Evolutionary conservation across 495 filamentous ascomycete species (phyloP).

Genomic region (Usnea hakonensis): DNA sequence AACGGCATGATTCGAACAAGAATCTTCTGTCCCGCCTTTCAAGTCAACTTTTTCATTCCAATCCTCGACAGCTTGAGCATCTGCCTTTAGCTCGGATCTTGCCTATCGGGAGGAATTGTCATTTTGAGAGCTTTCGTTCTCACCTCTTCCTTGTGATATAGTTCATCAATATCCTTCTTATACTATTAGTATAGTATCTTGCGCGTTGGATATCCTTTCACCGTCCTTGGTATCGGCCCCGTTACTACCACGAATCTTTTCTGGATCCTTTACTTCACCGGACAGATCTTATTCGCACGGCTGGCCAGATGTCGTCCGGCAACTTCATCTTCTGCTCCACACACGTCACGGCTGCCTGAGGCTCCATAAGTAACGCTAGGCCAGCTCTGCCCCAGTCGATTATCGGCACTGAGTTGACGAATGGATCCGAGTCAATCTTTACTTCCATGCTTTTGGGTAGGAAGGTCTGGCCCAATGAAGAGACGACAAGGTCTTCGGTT

Average conservation of each 20-base stretch:
- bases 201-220: neutral
- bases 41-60: neutral
- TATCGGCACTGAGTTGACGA: neutral
- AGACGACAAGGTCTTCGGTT: neutral
- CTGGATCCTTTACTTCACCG: neutral
- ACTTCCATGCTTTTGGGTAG: neutral
- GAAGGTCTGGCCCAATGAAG: neutral
- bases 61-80: neutral
- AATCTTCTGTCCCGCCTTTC: neutral
- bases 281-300: neutral
- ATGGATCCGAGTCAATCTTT: neutral
- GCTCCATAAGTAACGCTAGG: neutral
- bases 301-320: neutral
- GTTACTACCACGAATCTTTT: neutral
- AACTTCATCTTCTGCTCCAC: neutral
- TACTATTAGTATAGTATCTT: neutral
- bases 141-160: neutral
- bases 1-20: neutral
- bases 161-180: neutral
- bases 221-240: neutral
- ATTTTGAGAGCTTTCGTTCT: neutral
- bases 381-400: neutral
- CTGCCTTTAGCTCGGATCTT: neutral
- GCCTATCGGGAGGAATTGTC: neutral
- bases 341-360: neutral